These are phyloP conservation scores for Rhododendron ferrugineum DNA, from an alignment of 148 eudicot species.

Conservation along the genomic window DNA sequence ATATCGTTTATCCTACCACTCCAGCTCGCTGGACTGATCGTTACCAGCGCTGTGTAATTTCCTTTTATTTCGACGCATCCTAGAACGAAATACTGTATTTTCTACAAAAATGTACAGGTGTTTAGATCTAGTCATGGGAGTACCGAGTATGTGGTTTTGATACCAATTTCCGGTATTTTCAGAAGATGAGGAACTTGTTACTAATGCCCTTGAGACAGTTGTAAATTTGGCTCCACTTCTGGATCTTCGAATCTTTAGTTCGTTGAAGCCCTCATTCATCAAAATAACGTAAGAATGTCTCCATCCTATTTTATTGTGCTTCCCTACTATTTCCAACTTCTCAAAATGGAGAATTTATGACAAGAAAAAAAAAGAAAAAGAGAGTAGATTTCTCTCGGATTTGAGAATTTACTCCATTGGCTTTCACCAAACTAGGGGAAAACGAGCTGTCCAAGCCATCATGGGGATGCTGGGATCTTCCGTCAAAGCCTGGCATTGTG, in stretches of 20 bases:
- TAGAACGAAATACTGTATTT: not conserved
- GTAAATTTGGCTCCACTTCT: slow-evolving; percentile 84
- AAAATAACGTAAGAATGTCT: slow-evolving; percentile 65
- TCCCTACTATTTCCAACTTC: not conserved
- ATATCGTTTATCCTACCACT: not conserved
- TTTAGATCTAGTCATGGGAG: not conserved
- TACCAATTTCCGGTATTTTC: slow-evolving; percentile 18
- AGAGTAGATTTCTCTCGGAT: not conserved
- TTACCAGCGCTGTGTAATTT: not conserved
- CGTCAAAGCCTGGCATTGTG: slow-evolving; percentile 84
- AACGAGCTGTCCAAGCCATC: slow-evolving; percentile 78
- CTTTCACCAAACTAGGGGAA: slow-evolving; percentile 44
- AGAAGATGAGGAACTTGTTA: slow-evolving; percentile 97
- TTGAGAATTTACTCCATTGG: not conserved
- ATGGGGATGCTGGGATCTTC: slow-evolving; percentile 80
- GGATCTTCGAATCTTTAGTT: slow-evolving; percentile 87
- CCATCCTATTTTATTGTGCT: not conserved
- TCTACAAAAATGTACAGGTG: not conserved
- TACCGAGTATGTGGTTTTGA: not conserved
- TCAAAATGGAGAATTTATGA: not conserved
- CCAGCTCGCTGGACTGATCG: not conserved
- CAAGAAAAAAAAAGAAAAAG: not conserved
- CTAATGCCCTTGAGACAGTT: slow-evolving; percentile 83
- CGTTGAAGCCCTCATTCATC: slow-evolving; percentile 84
- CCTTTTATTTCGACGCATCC: not conserved